Conservation (phyloP, 192 early-diverging fungal genomes). For the Coemansia umbellata region DNA sequence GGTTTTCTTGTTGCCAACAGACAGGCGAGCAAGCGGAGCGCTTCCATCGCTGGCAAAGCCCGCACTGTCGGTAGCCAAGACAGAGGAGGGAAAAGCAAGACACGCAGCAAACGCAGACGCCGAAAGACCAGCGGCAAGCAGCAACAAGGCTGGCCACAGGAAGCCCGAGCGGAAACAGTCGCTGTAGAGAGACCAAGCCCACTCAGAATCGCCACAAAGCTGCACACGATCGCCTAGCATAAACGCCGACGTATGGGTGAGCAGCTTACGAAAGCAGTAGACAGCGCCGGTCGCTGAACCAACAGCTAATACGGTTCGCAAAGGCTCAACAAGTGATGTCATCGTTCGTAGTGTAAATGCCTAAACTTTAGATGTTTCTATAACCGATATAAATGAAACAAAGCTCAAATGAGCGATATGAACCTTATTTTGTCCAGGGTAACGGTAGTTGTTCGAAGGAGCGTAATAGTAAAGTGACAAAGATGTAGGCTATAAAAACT, state of each 20-base stretch:
- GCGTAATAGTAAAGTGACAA: too few relatives aligned
- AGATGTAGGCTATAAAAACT: too few relatives aligned
- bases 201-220: background rate
- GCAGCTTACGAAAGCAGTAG: too few relatives aligned
- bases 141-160: constrained; percentile 1
- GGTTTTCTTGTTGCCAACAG: background rate
- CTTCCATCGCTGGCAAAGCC: background rate
- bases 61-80: background rate
- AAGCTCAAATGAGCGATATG: too few relatives aligned
- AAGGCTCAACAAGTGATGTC: too few relatives aligned
- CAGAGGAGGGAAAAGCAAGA: background rate
- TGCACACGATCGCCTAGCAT: background rate
- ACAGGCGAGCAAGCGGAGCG: background rate
- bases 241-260: background rate
- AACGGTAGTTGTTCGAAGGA: too few relatives aligned
- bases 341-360: too few relatives aligned
- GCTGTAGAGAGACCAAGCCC: constrained; percentile 11
- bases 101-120: background rate
- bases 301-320: too few relatives aligned
- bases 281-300: too few relatives aligned
- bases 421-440: too few relatives aligned
- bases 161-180: constrained; percentile 12
- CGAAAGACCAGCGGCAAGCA: background rate
- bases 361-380: too few relatives aligned
- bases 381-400: too few relatives aligned